Percentiles rank a stretch among this genome's conserved stretches.
Evolutionary conservation across 257 asterid species (phyloP).

Genomic region (Handroanthus guayacan): DNA sequence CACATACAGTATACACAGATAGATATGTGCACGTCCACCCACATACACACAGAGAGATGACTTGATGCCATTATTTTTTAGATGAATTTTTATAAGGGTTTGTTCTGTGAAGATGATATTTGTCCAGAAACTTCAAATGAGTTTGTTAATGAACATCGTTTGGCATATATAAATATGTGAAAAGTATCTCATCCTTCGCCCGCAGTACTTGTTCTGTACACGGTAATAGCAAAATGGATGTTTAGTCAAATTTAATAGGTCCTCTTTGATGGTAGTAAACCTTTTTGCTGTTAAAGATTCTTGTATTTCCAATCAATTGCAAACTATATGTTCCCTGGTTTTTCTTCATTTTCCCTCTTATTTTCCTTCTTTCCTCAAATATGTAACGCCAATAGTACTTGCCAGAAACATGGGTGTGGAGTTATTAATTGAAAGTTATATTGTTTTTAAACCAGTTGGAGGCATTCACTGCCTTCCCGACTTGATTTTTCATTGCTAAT

Average conservation of each 20-base stretch:
- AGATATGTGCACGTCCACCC: conserved; percentile 34
- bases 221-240: conserved; percentile 15
- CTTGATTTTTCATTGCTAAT: conserved; percentile 35
- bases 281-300: conserved; percentile 1
- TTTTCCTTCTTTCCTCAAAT: conserved; percentile 10
- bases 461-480: conserved; percentile 17
- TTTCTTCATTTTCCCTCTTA: not conserved
- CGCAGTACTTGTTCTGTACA: conserved; percentile 4
- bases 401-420: conserved; percentile 19
- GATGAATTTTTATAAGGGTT: conserved; percentile 2
- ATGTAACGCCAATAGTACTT: conserved; percentile 14
- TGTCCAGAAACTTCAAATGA: conserved; percentile 22
- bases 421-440: not conserved
- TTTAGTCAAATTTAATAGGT: conserved; percentile 17
- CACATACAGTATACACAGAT: conserved; percentile 14
- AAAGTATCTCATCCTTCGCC: conserved; percentile 17
- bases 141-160: conserved; percentile 13
- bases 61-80: conserved; percentile 19
- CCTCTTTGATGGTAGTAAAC: conserved; percentile 3
- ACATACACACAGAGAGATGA: conserved; percentile 5
- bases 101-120: conserved; percentile 24
- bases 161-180: not conserved
- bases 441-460: conserved; percentile 23
- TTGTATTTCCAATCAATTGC: conserved; percentile 1
- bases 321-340: not conserved